Evolutionary conservation across 345 rosid genomes (phyloP), one percentile per base, ranked within the genome.

Genomic region (Fremontodendron californicum): DNA sequence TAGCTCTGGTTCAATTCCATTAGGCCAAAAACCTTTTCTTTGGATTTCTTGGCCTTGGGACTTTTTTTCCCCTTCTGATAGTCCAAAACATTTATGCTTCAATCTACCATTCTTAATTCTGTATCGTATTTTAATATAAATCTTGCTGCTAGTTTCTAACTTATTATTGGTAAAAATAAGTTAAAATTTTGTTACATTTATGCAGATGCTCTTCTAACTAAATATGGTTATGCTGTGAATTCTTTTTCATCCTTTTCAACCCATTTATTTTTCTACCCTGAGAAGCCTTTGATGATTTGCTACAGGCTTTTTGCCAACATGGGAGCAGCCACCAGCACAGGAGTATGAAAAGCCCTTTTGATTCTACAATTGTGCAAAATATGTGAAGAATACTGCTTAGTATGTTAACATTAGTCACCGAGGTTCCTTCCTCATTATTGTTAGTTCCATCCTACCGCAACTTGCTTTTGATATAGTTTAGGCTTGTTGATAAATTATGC

Each of bases 271-370:
- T 70, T 51, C 67, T 65, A 35, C 40, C 81, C 66, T 58, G 61
- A 19, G 16, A 71, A 57, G 52, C 46, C 61, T 40, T 67, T 33
- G 78, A 81, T 55, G 51, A 61, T 74, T 42, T 72, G 58, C 49
- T 80, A 83, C 78, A 94, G 98, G 97, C 85, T 91, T 91, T 84
- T 84, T 94, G 86, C 94, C 84, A 73, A 78, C 84, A 23, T 94
- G 98, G 98, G 92, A 91, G 85, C 97, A 87, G 74, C 91, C 88
- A 77, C 91, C 94, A 1, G 81, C 91, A 5, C 90, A 86, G 80
- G 89, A 82, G 68, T 89, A 89, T 60, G 88, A 86, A 84, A 92
- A 91, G 90, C 98, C 97, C 58, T 92, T 90, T 82, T 90, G 91
- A 92, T 82, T 72, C 68, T 7, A 43, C 37, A 45, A 15, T 40